Evolutionary conservation across 2,329 filamentous ascomycete species (phyloP).

Genomic region (Fusarium pseudograminearum): DNA sequence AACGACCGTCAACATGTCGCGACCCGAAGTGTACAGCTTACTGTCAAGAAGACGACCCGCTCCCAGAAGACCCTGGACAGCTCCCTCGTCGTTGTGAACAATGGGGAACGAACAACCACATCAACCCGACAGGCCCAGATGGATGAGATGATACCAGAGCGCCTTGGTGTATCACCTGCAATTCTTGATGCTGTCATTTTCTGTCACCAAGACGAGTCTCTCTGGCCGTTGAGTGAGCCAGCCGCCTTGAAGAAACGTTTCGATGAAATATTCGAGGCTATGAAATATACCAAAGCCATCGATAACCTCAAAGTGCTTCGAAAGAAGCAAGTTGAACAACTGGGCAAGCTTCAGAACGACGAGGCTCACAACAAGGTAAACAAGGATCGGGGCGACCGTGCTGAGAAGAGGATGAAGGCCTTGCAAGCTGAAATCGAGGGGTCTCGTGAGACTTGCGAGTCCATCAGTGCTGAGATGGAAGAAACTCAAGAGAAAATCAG

Average conservation of each 20-base stretch:
- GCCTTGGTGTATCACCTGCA: slow-evolving; percentile 88
- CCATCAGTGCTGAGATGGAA: slow-evolving; percentile 70
- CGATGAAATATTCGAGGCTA: slow-evolving; percentile 96
- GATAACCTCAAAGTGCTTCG: slow-evolving; percentile 90
- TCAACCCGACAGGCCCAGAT: slow-evolving; percentile 86
- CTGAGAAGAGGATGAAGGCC: slow-evolving; percentile 72
- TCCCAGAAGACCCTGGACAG: slow-evolving; percentile 88
- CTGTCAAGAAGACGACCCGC: slow-evolving; percentile 82
- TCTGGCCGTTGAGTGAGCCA: slow-evolving; percentile 96
- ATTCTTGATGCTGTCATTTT: slow-evolving; percentile 97
- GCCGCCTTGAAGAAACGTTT: slow-evolving; percentile 90
- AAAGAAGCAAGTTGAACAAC: slow-evolving; percentile 83
- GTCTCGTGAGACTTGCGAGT: slow-evolving; percentile 68
- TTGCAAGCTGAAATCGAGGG: slow-evolving; percentile 75
- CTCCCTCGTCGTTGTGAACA: slow-evolving; percentile 78
- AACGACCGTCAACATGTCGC: slow-evolving; percentile 84
- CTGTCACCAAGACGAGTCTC: slow-evolving; percentile 96
- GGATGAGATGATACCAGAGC: slow-evolving; percentile 84
- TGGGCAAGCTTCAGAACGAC: slow-evolving; percentile 77
- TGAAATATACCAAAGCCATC: slow-evolving; percentile 97
- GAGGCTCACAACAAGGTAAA: slow-evolving; percentile 83
- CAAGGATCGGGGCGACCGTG: slow-evolving; percentile 84
- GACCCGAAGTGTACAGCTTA: slow-evolving; percentile 86
- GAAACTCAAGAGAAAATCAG: slow-evolving; percentile 68
- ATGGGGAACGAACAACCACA: slow-evolving; percentile 82